Evolutionary conservation across 495 filamentous ascomycete species (phyloP).

Genomic region (Trichoderma virens): DNA sequence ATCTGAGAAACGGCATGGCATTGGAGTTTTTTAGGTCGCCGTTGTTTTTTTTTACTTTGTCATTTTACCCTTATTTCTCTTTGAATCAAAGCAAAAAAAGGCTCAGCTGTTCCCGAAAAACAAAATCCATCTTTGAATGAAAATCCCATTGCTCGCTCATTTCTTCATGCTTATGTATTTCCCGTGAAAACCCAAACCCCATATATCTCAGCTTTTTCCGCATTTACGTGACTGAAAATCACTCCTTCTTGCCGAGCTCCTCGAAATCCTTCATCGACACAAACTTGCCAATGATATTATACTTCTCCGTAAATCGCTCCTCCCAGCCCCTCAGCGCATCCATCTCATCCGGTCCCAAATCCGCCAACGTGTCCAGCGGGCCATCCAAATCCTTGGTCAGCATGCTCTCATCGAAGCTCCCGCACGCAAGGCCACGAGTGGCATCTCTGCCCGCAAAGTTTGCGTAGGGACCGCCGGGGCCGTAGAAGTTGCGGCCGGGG

Average conservation of each 20-base stretch:
- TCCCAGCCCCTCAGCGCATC: constrained; percentile 86
- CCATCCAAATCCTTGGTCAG: constrained; percentile 85
- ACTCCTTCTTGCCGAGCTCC: constrained; percentile 11
- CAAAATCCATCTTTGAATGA: neutral
- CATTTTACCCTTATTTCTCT: neutral
- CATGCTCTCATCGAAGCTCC: constrained; percentile 95
- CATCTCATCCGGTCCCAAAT: constrained; percentile 66
- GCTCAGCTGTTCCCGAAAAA: neutral
- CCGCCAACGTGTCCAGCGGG: constrained; percentile 74
- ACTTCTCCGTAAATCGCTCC: constrained; percentile 87
- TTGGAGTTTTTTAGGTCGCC: neutral
- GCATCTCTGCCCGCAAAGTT: constrained; percentile 96
- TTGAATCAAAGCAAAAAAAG: neutral
- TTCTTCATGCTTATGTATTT: neutral
- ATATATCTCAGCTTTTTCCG: neutral
- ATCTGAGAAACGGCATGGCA: constrained; percentile 5
- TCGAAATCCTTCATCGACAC: constrained; percentile 44
- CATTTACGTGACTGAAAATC: neutral
- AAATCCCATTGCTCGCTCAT: neutral
- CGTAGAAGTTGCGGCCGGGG: constrained; percentile 82
- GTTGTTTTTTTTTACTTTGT: neutral
- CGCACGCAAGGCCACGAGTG: constrained; percentile 79
- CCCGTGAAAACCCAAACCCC: neutral
- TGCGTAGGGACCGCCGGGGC: constrained; percentile 83
- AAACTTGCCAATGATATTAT: constrained; percentile 85